Evolutionary conservation across 108 stramenopile genomes (phyloP), one percentile per base, ranked within the genome.

Genomic region (Chaetoceros muelleri): DNA sequence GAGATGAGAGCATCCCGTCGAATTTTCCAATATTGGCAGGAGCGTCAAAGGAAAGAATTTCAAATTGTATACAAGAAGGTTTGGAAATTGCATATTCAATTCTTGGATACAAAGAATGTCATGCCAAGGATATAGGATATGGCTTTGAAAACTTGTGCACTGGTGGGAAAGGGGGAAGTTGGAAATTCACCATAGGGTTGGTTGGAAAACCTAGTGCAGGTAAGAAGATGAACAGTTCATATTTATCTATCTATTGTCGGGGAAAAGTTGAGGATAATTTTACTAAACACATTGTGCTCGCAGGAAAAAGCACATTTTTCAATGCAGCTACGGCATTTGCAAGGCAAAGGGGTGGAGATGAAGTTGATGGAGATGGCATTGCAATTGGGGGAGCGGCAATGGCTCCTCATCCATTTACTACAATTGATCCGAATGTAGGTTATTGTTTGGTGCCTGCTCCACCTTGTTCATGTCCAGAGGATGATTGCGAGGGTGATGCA

Each of bases 391-490:
- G 89, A n/a, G 89, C 89, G 3, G 72, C 84, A n/a, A 87, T 91
- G 82, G 95, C 89, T 26, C 86, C 90, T 1, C 81, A 85, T 67
- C 91, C 95, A 18, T 95, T 95, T 49, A 93, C 95, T 46, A 95
- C 91, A n/a, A 95, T 93, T 40, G 90, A 93, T 66, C 91, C 95
- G 30, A 95, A 95, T 55, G 65, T 82, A 30, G 90, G 95, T 3
- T 82, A 62, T 61, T 86, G 87, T 46, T 55, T 84, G 2, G 75
- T 85, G 25, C 89, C 89, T 8, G 81, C 86, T 5, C 79, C 82
- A 8, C 26, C 40, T 21, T 84, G 80, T 17, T 74, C 71, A 2
- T 86, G 84, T 56, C 86, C 86, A 13, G 90, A 88, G 56, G 81
- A 85, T 24, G 75, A 72, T 31, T n/a, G n/a, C n/a, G 26, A 24